These are phyloP conservation scores for Cicer bijugum DNA, from an alignment of 306 rosid species.

Conservation along the genomic window DNA sequence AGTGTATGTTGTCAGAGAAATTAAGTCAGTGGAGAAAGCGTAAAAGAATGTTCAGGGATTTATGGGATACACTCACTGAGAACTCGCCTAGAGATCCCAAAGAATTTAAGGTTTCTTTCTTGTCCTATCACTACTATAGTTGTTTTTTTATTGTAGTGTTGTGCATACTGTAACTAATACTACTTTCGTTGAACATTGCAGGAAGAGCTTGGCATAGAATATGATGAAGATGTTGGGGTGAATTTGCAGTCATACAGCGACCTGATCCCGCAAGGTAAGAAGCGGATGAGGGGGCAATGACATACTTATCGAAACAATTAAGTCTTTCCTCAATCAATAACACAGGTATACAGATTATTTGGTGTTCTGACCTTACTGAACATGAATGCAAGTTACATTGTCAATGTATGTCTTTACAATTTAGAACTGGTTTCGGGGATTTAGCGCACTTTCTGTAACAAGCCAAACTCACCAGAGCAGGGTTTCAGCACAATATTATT, in stretches of 20 bases:
- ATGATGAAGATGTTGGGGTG: slow-evolving; percentile 79
- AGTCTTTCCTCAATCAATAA: slow-evolving; percentile 29
- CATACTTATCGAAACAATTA: slow-evolving; percentile 37
- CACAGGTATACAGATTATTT: slow-evolving; percentile 36
- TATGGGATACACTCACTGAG: slow-evolving; percentile 92
- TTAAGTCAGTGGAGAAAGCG: slow-evolving; percentile 87
- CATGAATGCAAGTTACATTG: slow-evolving; percentile 34
- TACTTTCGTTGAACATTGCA: slow-evolving; percentile 42
- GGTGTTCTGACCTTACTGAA: slow-evolving; percentile 35
- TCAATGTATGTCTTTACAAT: slow-evolving; percentile 30
- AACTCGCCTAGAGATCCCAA: slow-evolving; percentile 84
- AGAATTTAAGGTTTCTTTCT: slow-evolving; percentile 68
- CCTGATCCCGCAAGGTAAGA: slow-evolving; percentile 64
- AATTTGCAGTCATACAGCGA: slow-evolving; percentile 69
- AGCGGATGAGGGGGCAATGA: slow-evolving; percentile 67
- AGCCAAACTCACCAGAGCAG: slow-evolving; percentile 19
- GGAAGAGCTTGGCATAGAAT: slow-evolving; percentile 93
- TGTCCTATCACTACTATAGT: slow-evolving; percentile 21
- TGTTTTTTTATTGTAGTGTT: not conserved
- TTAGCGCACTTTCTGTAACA: slow-evolving; percentile 29
- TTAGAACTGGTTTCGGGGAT: slow-evolving; percentile 28
- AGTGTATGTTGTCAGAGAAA: slow-evolving; percentile 56
- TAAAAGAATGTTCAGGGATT: slow-evolving; percentile 86
- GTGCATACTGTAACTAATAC: not conserved
- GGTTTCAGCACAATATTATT: slow-evolving; percentile 43